phyloP scores from a whole-genome alignment of 768 basidiomycete species.

The Tremella yokohamensis region DNA sequence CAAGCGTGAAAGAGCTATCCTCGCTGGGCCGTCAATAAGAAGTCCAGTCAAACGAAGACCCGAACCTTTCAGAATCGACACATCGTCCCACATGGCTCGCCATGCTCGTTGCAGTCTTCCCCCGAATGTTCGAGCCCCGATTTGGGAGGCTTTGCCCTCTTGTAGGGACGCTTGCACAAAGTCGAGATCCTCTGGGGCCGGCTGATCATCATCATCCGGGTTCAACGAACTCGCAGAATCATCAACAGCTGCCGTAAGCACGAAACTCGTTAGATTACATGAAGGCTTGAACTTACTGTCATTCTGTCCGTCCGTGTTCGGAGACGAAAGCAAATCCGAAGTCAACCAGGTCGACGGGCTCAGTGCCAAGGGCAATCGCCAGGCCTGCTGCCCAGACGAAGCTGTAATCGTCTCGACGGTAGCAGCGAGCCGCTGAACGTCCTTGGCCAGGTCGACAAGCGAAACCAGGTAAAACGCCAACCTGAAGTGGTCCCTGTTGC shows the following conservation, averaged over 20 bases:
- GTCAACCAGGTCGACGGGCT: background rate
- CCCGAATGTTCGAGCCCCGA: no score
- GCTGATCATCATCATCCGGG: slow-evolving; percentile 10
- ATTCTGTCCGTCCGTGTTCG: no score
- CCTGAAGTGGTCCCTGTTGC: slow-evolving; percentile 26
- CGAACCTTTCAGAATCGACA: slow-evolving; percentile 17
- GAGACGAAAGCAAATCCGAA: no score
- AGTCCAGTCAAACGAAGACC: slow-evolving; percentile 15
- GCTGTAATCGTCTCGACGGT: background rate
- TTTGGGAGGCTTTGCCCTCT: background rate
- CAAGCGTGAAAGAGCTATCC: slow-evolving; percentile 30
- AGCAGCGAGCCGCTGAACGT: slow-evolving; percentile 22
- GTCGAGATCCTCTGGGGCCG: slow-evolving; percentile 21
- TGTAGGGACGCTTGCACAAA: slow-evolving; percentile 22
- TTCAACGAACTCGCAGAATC: no score
- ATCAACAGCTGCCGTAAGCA: no score
- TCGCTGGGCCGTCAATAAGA: slow-evolving; percentile 6
- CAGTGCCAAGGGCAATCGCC: slow-evolving; percentile 3
- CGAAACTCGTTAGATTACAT: no score
- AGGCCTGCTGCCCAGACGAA: background rate
- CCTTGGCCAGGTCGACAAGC: slow-evolving; percentile 35
- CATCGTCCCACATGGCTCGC: slow-evolving; percentile 32
- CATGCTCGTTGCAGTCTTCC: slow-evolving; percentile 15
- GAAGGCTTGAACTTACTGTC: no score
- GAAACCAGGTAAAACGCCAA: slow-evolving; percentile 44